Evolutionary conservation across 1,284 basidiomycete genomes (phyloP).

Genomic region (Pseudozyma sp.): DNA sequence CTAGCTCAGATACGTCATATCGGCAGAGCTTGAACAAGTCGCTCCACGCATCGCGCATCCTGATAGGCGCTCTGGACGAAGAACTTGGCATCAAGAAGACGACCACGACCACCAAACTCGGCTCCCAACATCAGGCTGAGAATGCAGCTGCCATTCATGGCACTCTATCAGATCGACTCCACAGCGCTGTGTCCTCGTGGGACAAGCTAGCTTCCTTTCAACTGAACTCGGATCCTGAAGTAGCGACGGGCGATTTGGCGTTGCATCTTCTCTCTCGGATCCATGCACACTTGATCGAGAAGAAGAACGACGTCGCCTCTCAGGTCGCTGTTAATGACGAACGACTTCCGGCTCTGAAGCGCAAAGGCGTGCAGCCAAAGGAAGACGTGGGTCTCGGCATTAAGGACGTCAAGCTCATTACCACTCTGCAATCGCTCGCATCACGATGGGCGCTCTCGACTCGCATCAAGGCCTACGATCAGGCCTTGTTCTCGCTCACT

Average conservation of each 20-base stretch:
- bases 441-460: slow-evolving; percentile 37
- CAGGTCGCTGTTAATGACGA: slow-evolving; percentile 22
- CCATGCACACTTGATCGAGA: slow-evolving; percentile 19
- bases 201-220: slow-evolving; percentile 17
- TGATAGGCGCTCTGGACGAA: slow-evolving; percentile 33
- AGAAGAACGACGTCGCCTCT: slow-evolving; percentile 30
- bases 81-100: slow-evolving; percentile 40
- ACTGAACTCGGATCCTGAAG: slow-evolving; percentile 15
- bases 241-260: slow-evolving; percentile 39
- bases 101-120: slow-evolving; percentile 25
- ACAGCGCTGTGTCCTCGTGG: slow-evolving; percentile 16
- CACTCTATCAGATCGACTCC: slow-evolving; percentile 22
- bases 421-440: slow-evolving; percentile 38
- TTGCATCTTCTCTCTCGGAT: slow-evolving; percentile 28
- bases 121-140: slow-evolving; percentile 19
- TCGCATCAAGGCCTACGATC: slow-evolving; percentile 36
- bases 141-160: slow-evolving; percentile 21
- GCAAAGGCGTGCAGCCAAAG: slow-evolving; percentile 25
- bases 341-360: slow-evolving; percentile 9
- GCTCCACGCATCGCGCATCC: slow-evolving; percentile 37
- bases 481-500: slow-evolving; percentile 12
- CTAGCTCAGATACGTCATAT: slow-evolving; percentile 29
- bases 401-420: slow-evolving; percentile 45
- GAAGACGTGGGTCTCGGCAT: slow-evolving; percentile 47
- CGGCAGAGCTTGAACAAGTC: slow-evolving; percentile 35